A percentile compares a stretch with the other conserved stretches of the same genome.
Conservation (phyloP, 176 grass and related monocot genomes). For the Avena eriantha region DNA sequence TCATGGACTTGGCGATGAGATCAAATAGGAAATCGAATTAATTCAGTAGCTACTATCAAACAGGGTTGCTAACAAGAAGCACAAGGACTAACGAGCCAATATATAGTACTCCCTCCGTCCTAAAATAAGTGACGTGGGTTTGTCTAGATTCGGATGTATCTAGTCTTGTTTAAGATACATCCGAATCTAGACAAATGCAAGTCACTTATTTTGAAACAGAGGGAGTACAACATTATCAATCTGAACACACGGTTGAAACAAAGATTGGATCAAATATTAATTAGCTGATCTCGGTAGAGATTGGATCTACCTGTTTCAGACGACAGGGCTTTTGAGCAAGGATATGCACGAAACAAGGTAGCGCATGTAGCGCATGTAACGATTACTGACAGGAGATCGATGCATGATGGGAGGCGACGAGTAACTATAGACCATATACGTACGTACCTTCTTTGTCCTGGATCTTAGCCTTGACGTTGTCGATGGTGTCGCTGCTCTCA, state of each 20-base stretch:
- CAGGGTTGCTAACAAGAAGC: neutral
- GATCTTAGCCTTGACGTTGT: conserved; percentile 71
- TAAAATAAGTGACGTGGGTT: no score
- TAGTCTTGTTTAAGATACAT: no score
- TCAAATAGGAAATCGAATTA: neutral
- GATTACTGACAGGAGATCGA: no score
- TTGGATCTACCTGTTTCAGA: neutral
- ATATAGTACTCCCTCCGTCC: no score
- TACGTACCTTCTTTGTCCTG: conserved; percentile 57
- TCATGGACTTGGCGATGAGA: neutral
- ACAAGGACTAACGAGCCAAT: neutral
- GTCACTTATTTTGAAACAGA: no score
- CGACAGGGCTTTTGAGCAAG: neutral
- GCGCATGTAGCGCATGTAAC: no score
- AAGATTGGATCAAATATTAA: neutral
- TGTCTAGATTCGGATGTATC: no score
- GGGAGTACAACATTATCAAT: neutral
- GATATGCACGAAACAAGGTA: no score
- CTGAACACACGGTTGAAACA: neutral
- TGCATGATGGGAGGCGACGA: no score
- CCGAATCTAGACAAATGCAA: no score
- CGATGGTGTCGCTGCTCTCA: conserved; percentile 77
- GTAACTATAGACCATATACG: no score
- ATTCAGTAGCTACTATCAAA: neutral
- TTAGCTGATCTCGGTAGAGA: neutral